Evolutionary conservation across 1,284 basidiomycete species (phyloP), one percentile per base, ranked within the genome.

Genomic region (Boletus albobrunnescens): DNA sequence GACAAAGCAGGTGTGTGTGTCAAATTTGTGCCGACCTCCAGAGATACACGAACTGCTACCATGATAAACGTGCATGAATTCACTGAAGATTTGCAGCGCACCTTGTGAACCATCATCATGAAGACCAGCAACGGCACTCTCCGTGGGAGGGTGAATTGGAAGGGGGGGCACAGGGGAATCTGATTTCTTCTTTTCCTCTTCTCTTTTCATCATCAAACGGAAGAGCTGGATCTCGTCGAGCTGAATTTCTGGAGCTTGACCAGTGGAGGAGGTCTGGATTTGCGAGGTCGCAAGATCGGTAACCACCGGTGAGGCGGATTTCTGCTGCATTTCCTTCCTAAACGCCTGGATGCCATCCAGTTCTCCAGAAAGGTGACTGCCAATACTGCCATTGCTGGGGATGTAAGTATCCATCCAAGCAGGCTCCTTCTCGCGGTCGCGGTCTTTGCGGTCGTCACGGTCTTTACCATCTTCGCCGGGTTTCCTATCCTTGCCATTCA

Each of bases 371-470:
- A 70, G 68, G 51, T 78, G 52, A 19, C 47, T 41, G 14, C 85
- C 84, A 44, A 86, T 70, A 33, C 70, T 71, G n/a, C 76, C 63
- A 33, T 74, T 73, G 36, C 68, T 71, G 3, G 86, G 82, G 52
- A 87, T 76, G 59, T 91, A 90, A n/a, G 87, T 83, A 54, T 90
- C 88, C 87, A 93, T 91, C 90, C 90, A 93, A 14, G 90, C 90
- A 17, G 90, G 91, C 60, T 91, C 87, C 57, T 84, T 90, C 70
- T 88, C 87, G 61, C 77, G 81, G 58, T 83, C 81, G 53, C 75
- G 69, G 39, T 81, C 79, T 38, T 71, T 68, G 42, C 75, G 71
- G 37, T 77, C 76, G 47, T 79, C 81, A 49, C 72, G 72, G 33
- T 79, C 78, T 57, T 75, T 78, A 17, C 65, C 68, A 44, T 84